These are phyloP conservation scores for Ogataea angusta DNA, from an alignment of 805 yeast species.

Conservation along the genomic window DNA sequence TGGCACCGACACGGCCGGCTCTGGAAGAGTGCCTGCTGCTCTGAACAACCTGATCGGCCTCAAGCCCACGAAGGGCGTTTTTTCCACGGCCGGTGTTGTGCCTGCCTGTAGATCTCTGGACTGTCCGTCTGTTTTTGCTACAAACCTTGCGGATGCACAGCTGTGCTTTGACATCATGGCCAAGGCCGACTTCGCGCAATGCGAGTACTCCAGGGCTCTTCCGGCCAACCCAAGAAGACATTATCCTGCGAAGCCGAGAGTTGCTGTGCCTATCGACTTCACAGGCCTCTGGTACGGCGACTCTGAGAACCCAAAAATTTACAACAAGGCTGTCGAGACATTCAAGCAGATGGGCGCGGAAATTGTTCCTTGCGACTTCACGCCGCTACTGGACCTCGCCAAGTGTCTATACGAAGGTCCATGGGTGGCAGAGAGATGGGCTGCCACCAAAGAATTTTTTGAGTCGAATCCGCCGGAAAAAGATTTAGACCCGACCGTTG, in stretches of 20 bases:
- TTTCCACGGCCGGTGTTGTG: conserved; percentile 88
- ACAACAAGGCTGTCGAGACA: conserved; percentile 54
- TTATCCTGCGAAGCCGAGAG: conserved; percentile 56
- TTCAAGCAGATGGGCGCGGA: conserved; percentile 53
- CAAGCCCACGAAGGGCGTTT: conserved; percentile 87
- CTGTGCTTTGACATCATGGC: conserved; percentile 68
- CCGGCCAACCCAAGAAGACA: conserved; percentile 63
- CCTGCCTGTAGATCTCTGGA: conserved; percentile 96
- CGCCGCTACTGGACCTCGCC: conserved; percentile 77
- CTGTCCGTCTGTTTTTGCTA: conserved; percentile 83
- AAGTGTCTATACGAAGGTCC: conserved; percentile 92
- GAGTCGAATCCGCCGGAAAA: conserved; percentile 65
- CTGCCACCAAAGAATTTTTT: conserved; percentile 73
- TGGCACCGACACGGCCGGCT: conserved; percentile 98
- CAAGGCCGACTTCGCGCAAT: conserved; percentile 59
- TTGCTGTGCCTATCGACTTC: conserved; percentile 74
- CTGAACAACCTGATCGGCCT: conserved; percentile 88
- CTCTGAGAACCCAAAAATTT: conserved; percentile 68
- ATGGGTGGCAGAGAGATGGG: conserved; percentile 97
- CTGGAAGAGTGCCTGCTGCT: conserved; percentile 97
- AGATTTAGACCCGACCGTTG: conserved; percentile 81
- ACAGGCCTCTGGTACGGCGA: conserved; percentile 74
- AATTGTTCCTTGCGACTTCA: conserved; percentile 63
- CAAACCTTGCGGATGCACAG: conserved; percentile 82
- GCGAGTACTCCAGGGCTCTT: conserved; percentile 75